Conservation (phyloP, 2,329 filamentous ascomycete species). For the Alternaria arborescens region DNA sequence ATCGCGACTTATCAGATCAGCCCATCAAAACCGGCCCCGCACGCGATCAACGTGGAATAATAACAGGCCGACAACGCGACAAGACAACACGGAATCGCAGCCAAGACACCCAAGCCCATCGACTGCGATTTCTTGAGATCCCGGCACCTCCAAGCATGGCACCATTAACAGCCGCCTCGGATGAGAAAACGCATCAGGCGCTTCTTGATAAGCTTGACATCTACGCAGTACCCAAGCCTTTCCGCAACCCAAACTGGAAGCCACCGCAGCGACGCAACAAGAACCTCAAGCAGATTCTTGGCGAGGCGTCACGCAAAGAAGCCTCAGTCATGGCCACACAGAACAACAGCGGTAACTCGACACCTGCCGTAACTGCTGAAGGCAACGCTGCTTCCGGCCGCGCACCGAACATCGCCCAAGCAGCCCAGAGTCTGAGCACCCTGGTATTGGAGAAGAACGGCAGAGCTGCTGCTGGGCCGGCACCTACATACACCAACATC, state of each 20-base stretch:
- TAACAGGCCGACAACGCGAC: conserved; percentile 8
- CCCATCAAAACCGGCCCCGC: background rate
- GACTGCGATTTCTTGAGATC: background rate
- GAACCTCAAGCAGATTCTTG: conserved; percentile 95
- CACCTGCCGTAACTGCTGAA: conserved; percentile 58
- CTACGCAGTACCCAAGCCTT: conserved; percentile 83
- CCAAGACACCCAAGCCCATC: background rate
- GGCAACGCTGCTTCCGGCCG: conserved; percentile 66
- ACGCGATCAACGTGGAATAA: background rate
- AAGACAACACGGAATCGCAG: background rate
- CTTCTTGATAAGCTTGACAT: conserved; percentile 94
- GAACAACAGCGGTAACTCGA: conserved; percentile 81
- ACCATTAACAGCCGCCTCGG: conserved; percentile 73
- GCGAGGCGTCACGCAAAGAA: conserved; percentile 87
- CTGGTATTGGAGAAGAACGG: conserved; percentile 85
- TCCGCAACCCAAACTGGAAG: conserved; percentile 90
- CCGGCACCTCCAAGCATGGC: conserved; percentile 54
- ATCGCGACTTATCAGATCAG: background rate
- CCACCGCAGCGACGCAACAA: conserved; percentile 97
- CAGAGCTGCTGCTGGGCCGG: conserved; percentile 61
- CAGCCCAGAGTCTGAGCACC: conserved; percentile 84
- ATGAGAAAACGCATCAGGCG: conserved; percentile 79
- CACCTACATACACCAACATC: conserved; percentile 93
- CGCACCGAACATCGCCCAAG: conserved; percentile 81
- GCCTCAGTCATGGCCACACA: conserved; percentile 86